Evolutionary conservation across 768 basidiomycete genomes (phyloP), one percentile per base, ranked within the genome.

Genomic region (Tremella yokohamensis): DNA sequence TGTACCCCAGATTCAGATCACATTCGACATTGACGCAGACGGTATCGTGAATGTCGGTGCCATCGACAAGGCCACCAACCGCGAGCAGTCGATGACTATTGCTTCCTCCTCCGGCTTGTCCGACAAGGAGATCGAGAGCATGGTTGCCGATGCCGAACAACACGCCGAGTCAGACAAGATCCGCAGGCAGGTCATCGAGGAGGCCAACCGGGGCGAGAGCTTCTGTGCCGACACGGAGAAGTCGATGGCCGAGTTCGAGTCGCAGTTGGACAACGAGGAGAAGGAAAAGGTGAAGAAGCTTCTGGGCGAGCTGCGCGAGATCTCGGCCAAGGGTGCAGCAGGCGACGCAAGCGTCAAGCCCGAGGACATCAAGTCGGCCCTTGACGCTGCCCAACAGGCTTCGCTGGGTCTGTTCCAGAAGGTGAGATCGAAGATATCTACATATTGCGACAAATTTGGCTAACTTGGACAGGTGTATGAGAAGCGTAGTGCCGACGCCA

Each of bases 11-110:
- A 87, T 90, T 59, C 86, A 88, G 74, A 89, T 90, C 77, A 87
- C 87, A 58, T 89, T 99, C 75, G 96, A 98, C 79, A 99, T 99
- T 59, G 94, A 97, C 75, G 93, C 68, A 60, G 58, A 60, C 47
- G 92, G 92, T 81, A 96, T 99, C 65, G 94, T 99, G 71, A 91
- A 98, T 76, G 96, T 98, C 59, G 86, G 84, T 11, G 96, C 96
- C 50, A 91, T 94, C 84, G 81, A 81, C 77, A 79, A 78, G 74
- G 79, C 77, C 24, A 80, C 78, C 70, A 78, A 79, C 79, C 76
- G 78, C 67, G 78, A 80, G 61, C 77, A 79, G 70, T 75, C 76
- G 18, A 76, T 79, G 76, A 98, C 96, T 49, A 73, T 98, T 63
- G 91, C 93, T 3, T 96, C 93, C 3, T 96, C 91, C 11, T 98